These are phyloP conservation scores for Pseudofabraea citricarpa DNA, from an alignment of 2,329 filamentous ascomycete species.

Conservation along the genomic window DNA sequence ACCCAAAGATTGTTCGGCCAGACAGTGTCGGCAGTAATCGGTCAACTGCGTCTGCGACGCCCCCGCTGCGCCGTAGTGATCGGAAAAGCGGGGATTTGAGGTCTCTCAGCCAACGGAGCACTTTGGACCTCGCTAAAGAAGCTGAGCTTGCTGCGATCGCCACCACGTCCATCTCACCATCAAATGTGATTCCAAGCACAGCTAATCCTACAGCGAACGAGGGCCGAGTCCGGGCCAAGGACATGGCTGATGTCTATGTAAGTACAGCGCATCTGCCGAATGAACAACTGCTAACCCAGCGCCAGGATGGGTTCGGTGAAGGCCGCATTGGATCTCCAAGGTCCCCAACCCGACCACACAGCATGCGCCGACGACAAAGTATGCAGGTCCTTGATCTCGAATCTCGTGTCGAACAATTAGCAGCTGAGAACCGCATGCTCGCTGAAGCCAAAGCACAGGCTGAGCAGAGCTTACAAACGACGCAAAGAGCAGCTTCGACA, in stretches of 20 bases:
- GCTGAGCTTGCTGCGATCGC: slow-evolving; percentile 41
- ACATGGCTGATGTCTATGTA: slow-evolving; percentile 93
- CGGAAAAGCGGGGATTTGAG: slow-evolving; percentile 72
- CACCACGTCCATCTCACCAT: slow-evolving; percentile 25
- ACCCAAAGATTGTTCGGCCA: slow-evolving; percentile 46
- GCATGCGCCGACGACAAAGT: slow-evolving; percentile 94
- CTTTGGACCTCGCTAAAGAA: slow-evolving; percentile 32
- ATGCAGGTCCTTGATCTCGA: slow-evolving; percentile 96
- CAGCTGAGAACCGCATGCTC: slow-evolving; percentile 78
- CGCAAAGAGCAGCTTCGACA: slow-evolving; percentile 61
- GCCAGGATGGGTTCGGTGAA: slow-evolving; percentile 87
- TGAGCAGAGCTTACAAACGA: slow-evolving; percentile 57
- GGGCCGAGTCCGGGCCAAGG: slow-evolving; percentile 76
- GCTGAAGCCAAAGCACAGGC: slow-evolving; percentile 66
- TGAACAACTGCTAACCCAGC: slow-evolving; percentile 18
- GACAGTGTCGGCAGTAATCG: slow-evolving; percentile 55
- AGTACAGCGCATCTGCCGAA: too few species aligned
- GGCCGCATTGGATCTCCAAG: slow-evolving; percentile 79
- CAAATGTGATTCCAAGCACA: slow-evolving; percentile 39
- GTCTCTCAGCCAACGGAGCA: slow-evolving; percentile 55
- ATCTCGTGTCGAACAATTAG: slow-evolving; percentile 74
- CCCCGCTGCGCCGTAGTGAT: slow-evolving; percentile 66
- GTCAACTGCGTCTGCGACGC: slow-evolving; percentile 47
- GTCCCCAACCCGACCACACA: slow-evolving; percentile 90
- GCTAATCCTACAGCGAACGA: slow-evolving; percentile 79